A percentile compares a stretch with the other conserved stretches of the same genome.
phyloP scores from a whole-genome alignment of 2,329 filamentous ascomycete genomes.

The Lecanosticta acicola region DNA sequence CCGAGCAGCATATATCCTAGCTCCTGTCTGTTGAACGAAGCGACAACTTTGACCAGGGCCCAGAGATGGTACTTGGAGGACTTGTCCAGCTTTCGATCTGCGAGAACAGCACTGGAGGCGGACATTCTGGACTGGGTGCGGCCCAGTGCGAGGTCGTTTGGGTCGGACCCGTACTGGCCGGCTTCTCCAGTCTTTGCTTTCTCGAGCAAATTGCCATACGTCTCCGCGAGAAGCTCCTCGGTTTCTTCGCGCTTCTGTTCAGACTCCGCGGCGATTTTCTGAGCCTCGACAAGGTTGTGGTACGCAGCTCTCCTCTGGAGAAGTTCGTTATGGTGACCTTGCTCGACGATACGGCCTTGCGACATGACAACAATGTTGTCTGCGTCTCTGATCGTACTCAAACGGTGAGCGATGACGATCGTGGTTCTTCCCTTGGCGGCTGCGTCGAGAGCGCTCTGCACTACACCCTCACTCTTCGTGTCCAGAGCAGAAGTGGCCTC shows the following conservation, averaged over 20 bases:
- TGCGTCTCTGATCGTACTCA: conserved; percentile 89
- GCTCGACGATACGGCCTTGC: conserved; percentile 78
- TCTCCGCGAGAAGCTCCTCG: conserved; percentile 26
- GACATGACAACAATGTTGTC: conserved; percentile 96
- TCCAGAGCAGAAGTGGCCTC: conserved; percentile 93
- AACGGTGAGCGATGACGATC: conserved; percentile 89
- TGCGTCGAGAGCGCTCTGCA: conserved; percentile 84
- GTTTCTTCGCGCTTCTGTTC: conserved; percentile 32
- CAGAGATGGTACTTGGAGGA: conserved; percentile 59
- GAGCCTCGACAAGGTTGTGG: conserved; percentile 77
- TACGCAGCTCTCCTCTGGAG: conserved; percentile 68
- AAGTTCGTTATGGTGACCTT: conserved; percentile 79
- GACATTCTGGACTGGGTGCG: conserved; percentile 50
- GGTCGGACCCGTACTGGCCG: conserved; percentile 44
- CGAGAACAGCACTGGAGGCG: conserved; percentile 64
- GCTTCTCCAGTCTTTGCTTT: conserved; percentile 19
- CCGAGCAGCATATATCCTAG: conserved; percentile 67
- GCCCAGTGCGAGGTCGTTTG: conserved; percentile 58
- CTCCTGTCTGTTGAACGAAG: conserved; percentile 71
- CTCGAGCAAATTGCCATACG: conserved; percentile 26
- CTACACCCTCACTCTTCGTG: conserved; percentile 88
- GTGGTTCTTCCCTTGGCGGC: conserved; percentile 84
- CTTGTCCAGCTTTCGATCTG: conserved; percentile 37
- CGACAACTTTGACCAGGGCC: conserved; percentile 73
- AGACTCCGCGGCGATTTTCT: conserved; percentile 65